A percentile compares a stretch with the other conserved stretches of the same genome.
Conservation (phyloP, 2,329 filamentous ascomycete species). For the Claviceps pazoutovae region DNA sequence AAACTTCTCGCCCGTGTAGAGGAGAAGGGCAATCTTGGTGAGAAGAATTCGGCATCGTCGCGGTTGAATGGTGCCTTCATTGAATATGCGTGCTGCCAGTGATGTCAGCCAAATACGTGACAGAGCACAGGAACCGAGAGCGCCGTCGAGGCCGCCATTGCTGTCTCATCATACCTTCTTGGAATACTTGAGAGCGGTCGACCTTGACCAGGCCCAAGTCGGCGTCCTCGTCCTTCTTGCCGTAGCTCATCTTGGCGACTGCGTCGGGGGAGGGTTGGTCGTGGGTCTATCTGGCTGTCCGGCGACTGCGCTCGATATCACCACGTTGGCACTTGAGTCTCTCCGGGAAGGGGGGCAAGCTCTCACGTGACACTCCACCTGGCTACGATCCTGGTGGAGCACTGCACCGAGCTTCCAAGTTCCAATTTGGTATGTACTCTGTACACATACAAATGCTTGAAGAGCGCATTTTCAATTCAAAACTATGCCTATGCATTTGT, state of each 20-base stretch:
- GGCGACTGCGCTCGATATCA: constrained; percentile 19
- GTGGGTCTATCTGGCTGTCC: constrained; percentile 20
- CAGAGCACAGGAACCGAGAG: background rate
- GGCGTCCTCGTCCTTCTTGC: constrained; percentile 98
- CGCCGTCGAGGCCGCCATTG: background rate
- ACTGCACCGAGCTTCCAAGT: no score
- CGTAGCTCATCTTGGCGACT: constrained; percentile 69
- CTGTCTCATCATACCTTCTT: constrained; percentile 60
- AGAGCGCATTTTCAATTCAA: no score
- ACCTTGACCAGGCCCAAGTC: constrained; percentile 91
- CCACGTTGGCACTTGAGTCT: constrained; percentile 23
- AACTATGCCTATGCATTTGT: no score
- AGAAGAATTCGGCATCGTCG: constrained; percentile 94
- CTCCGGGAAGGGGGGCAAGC: constrained; percentile 17
- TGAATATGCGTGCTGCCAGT: constrained; percentile 76
- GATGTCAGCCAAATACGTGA: constrained; percentile 2
- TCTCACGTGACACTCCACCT: constrained; percentile 21
- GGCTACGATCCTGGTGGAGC: background rate
- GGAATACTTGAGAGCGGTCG: constrained; percentile 93
- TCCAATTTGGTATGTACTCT: no score
- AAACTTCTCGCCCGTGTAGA: constrained; percentile 96
- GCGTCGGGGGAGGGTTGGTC: constrained; percentile 18
- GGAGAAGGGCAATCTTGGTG: constrained; percentile 89
- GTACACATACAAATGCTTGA: no score
- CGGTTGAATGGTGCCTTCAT: constrained; percentile 90